Evolutionary conservation across 108 stramenopile genomes (phyloP).

Genomic region (Chaetoceros tenuissimus): DNA sequence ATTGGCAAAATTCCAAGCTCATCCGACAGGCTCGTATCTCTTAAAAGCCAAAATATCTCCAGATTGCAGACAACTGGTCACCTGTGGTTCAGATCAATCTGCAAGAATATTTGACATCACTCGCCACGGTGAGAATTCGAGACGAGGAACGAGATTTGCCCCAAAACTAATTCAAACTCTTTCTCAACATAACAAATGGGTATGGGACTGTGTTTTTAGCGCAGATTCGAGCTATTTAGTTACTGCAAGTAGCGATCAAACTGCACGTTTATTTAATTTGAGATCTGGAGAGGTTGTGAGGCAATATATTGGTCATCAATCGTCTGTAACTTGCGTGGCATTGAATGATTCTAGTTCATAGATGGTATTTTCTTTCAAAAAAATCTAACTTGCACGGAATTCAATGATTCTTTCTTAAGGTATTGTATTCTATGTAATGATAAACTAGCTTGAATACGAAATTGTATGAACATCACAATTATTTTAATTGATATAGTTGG

Average conservation of each 20-base stretch:
- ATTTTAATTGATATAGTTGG: too few species aligned
- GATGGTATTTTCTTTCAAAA: too few species aligned
- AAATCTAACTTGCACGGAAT: too few species aligned
- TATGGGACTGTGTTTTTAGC: conserved; percentile 95
- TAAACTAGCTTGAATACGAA: too few species aligned
- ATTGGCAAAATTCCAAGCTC: conserved; percentile 67
- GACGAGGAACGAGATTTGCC: not conserved
- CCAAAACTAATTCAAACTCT: conserved; percentile 50
- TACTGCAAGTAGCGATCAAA: conserved; percentile 88
- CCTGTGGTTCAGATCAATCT: conserved; percentile 87
- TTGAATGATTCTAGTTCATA: conserved; percentile 80
- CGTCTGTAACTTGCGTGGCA: conserved; percentile 94
- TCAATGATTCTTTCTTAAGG: too few species aligned
- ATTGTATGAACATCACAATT: too few species aligned
- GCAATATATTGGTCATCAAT: conserved; percentile 88
- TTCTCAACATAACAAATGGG: conserved; percentile 86
- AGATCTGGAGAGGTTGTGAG: conserved; percentile 83
- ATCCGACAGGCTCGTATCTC: conserved; percentile 63
- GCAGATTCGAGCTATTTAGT: conserved; percentile 95
- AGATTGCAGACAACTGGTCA: conserved; percentile 81
- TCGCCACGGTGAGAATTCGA: conserved; percentile 57
- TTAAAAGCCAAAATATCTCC: conserved; percentile 76
- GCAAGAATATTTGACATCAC: conserved; percentile 75
- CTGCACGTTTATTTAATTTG: conserved; percentile 92
- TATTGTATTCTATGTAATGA: too few species aligned